These are phyloP conservation scores for Suillus subaureus DNA, from an alignment of 768 basidiomycete species.

Conservation along the genomic window DNA sequence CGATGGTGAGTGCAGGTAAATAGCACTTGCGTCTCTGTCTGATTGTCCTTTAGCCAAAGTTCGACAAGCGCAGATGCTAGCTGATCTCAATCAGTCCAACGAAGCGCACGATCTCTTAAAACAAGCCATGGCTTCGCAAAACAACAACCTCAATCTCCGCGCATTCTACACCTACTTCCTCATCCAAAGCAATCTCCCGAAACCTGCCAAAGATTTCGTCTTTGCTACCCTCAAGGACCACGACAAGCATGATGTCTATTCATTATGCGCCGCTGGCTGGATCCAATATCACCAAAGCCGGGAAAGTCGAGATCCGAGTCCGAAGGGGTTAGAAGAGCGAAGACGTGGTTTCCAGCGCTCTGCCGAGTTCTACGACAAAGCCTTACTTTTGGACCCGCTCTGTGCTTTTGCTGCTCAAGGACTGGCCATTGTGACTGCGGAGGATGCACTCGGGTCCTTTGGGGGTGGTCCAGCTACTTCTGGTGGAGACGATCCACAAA, in stretches of 20 bases:
- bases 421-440: conserved; percentile 90
- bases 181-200: conserved; percentile 69
- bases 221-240: conserved; percentile 83
- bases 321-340: conserved; percentile 60
- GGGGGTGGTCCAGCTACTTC: conserved; percentile 52
- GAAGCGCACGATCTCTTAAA: conserved; percentile 90
- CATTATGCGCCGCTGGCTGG: conserved; percentile 87
- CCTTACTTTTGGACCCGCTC: conserved; percentile 76
- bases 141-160: conserved; percentile 81
- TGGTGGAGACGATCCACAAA: conserved; percentile 63
- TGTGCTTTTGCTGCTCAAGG: conserved; percentile 96
- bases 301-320: conserved; percentile 70
- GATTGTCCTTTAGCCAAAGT: conserved; percentile 72
- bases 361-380: conserved; percentile 93
- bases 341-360: conserved; percentile 76
- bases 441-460: conserved; percentile 79
- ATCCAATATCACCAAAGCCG: conserved; percentile 84
- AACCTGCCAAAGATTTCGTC: conserved; percentile 87
- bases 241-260: conserved; percentile 88
- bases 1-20: conserved; percentile 65
- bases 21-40: conserved; percentile 8
- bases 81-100: conserved; percentile 66
- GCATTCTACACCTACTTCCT: conserved; percentile 95
- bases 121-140: conserved; percentile 81
- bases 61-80: conserved; percentile 82